Evolutionary conservation across 2,329 filamentous ascomycete species (phyloP).

Genomic region (Trichoderma sp.): DNA sequence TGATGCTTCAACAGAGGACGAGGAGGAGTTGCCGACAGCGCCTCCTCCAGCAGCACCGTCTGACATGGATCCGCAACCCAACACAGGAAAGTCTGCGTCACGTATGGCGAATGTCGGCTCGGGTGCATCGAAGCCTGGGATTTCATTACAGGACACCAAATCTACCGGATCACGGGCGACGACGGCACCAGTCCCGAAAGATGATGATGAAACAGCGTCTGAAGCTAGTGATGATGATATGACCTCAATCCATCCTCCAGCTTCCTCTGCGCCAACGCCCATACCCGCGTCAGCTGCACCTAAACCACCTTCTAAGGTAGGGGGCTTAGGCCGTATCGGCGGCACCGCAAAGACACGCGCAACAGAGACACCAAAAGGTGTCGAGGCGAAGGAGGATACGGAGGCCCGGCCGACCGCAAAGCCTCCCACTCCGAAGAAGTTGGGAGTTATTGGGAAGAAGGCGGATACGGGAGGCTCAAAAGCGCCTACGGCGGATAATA

Average conservation of each 20-base stretch:
- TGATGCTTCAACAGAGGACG: conserved; percentile 38
- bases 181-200: conserved; percentile 16
- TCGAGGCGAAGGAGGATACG: conserved; percentile 18
- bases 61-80: conserved; percentile 24
- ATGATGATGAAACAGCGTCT: conserved; percentile 47
- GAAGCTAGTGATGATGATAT: conserved; percentile 40
- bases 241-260: conserved; percentile 26
- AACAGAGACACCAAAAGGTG: conserved; percentile 5
- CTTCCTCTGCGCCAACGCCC: conserved; percentile 27
- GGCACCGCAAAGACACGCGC: conserved; percentile 30
- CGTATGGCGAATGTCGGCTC: conserved; percentile 42
- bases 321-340: conserved; percentile 46
- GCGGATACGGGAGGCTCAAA: conserved; percentile 15
- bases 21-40: conserved; percentile 30
- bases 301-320: conserved; percentile 32
- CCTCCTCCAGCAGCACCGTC: conserved; percentile 24
- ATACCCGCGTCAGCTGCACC: conserved; percentile 16
- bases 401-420: conserved; percentile 18
- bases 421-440: conserved; percentile 27
- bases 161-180: conserved; percentile 12
- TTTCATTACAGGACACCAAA: conserved; percentile 26
- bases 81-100: conserved; percentile 24
- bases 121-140: conserved; percentile 31
- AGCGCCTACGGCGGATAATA: not conserved
- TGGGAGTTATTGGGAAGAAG: conserved; percentile 41